Evolutionary conservation across 768 basidiomycete genomes (phyloP).

Genomic region (Fomitopsis serialis): DNA sequence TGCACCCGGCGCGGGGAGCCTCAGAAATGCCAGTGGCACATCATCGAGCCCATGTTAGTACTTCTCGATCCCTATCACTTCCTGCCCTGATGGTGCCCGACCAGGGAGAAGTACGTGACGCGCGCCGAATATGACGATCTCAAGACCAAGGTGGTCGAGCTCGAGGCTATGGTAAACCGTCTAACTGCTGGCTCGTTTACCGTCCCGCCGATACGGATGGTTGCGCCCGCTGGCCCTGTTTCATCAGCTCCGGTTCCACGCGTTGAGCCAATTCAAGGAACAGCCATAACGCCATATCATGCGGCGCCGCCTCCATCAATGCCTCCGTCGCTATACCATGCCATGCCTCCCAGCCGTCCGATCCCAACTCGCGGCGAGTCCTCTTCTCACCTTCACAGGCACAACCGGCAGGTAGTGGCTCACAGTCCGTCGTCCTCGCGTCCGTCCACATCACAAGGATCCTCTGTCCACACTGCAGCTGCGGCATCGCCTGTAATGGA

Average conservation of each 20-base stretch:
- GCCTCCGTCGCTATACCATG: conserved; percentile 1
- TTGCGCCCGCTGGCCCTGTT: conserved; percentile 14
- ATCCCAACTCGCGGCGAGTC: not conserved
- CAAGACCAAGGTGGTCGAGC: conserved; percentile 54
- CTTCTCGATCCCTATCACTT: conserved; percentile 7
- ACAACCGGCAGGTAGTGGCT: conserved; percentile 1
- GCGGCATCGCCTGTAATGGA: not conserved
- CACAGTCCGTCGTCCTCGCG: conserved; percentile 2
- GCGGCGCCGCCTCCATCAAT: conserved; percentile 1
- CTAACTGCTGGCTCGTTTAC: conserved; percentile 16
- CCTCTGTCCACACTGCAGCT: not conserved
- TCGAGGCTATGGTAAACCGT: conserved; percentile 49
- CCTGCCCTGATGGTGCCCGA: not conserved
- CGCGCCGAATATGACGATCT: conserved; percentile 75
- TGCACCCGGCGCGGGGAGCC: conserved; percentile 78
- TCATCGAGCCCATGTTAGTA: conserved; percentile 75
- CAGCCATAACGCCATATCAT: conserved; percentile 20
- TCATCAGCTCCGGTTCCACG: conserved; percentile 15
- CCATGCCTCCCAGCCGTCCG: conserved; percentile 1
- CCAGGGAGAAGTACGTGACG: conserved; percentile 77
- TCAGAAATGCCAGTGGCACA: conserved; percentile 77
- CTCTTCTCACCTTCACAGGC: conserved; percentile 3
- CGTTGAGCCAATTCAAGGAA: conserved; percentile 18
- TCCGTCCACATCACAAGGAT: conserved; percentile 3
- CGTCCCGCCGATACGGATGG: conserved; percentile 16